Conservation (phyloP, 75 land plant species). For the Adiantum capillusveneris region DNA sequence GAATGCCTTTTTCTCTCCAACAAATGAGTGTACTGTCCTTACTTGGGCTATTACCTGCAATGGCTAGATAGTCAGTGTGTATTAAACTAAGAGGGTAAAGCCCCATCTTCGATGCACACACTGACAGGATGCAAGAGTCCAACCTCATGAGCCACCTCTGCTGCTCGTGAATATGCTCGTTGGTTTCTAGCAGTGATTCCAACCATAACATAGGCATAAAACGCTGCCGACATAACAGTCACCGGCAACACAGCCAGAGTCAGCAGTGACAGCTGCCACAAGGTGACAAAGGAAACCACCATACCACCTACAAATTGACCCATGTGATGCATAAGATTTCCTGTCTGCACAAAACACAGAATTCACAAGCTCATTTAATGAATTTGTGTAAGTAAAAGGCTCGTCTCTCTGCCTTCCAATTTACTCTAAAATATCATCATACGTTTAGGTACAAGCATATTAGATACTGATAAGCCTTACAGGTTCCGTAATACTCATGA, state of each 20-base stretch:
- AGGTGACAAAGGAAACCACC: conserved; percentile 41
- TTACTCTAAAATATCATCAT: too few relatives aligned
- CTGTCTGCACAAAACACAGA: conserved; percentile 20
- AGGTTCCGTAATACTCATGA: too few relatives aligned
- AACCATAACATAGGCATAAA: conserved; percentile 26
- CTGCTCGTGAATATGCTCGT: conserved; percentile 37
- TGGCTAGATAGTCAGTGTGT: too few relatives aligned
- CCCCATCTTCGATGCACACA: too few relatives aligned
- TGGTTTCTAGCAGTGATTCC: conserved; percentile 41
- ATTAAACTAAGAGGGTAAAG: too few relatives aligned
- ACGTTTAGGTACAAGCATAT: too few relatives aligned
- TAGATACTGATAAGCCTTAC: too few relatives aligned
- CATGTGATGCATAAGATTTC: conserved; percentile 55
- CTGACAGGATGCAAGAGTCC: too few relatives aligned
- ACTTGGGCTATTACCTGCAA: conserved; percentile 68
- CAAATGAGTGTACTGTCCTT: conserved; percentile 64
- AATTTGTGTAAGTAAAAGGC: too few relatives aligned
- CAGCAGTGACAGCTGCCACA: conserved; percentile 52
- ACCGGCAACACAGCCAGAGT: conserved; percentile 58
- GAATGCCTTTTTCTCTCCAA: conserved; percentile 59
- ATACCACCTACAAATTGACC: conserved; percentile 54
- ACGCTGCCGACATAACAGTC: conserved; percentile 49
- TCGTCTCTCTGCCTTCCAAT: too few relatives aligned
- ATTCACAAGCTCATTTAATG: too few relatives aligned
- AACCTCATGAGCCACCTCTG: conserved; percentile 48